phyloP scores from a whole-genome alignment of 208 protist genomes.

The Phytomonas sp. region DNA sequence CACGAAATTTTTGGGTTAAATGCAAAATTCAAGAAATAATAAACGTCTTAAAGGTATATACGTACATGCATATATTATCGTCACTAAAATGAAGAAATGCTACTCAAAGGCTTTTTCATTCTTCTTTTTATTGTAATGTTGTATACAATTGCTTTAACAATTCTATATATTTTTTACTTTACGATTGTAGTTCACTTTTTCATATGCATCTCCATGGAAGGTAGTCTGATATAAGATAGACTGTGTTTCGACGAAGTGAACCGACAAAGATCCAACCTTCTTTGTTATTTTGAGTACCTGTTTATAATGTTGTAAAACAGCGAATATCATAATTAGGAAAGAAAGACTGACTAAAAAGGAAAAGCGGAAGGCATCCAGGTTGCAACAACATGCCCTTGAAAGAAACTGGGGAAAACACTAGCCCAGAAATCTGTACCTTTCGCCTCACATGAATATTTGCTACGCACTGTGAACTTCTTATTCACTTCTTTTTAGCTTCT shows the following conservation, averaged over 20 bases:
- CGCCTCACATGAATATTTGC: not conserved
- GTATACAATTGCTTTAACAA: not conserved
- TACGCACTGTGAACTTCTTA: not conserved
- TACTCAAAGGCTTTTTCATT: constrained; percentile 2
- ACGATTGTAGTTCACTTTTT: not conserved
- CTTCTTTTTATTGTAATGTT: not conserved
- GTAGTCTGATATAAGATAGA: not conserved
- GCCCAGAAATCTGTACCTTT: not conserved
- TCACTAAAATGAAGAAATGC: not conserved
- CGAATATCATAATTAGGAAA: no score
- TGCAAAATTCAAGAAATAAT: not conserved
- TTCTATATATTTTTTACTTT: not conserved
- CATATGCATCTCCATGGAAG: not conserved
- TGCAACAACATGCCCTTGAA: no score
- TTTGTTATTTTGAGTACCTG: not conserved
- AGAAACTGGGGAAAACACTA: not conserved
- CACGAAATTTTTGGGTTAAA: not conserved
- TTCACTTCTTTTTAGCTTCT: constrained; percentile 16
- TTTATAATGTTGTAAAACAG: no score
- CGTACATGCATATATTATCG: not conserved
- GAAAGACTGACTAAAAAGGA: constrained; percentile 3
- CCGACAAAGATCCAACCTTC: not conserved
- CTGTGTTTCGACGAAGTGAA: not conserved
- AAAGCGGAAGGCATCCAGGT: not conserved
- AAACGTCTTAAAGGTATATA: not conserved